Conservation (phyloP, 23 red algal species). For the Gracilaria gracilis region DNA sequence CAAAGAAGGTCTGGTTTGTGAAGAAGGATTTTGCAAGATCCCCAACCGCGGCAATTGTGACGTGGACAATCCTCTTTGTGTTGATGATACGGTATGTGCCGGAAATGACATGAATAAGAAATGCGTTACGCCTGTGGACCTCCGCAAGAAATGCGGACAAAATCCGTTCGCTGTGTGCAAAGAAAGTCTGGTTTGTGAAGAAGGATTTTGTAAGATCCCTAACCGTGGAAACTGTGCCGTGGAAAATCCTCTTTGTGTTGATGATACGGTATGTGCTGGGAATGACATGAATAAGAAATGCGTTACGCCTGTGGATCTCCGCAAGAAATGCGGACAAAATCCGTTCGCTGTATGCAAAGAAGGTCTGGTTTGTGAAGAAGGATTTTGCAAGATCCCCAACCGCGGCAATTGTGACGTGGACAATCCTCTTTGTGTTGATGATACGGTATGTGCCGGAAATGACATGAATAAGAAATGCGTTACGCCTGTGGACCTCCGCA, state of each 20-base stretch:
- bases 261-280: constrained; percentile 18
- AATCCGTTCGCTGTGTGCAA: constrained; percentile 20
- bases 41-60: background rate
- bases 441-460: constrained; percentile 5
- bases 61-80: background rate
- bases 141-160: background rate
- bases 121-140: constrained; percentile 23
- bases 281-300: background rate
- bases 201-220: background rate
- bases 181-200: background rate
- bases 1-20: background rate
- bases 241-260: background rate
- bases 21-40: constrained; percentile 17
- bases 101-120: constrained; percentile 20
- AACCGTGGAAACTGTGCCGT: background rate
- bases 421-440: background rate
- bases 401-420: background rate
- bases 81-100: background rate
- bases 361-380: constrained; percentile 24
- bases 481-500: background rate
- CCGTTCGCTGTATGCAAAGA: background rate
- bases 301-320: constrained; percentile 4
- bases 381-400: background rate
- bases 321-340: constrained; percentile 10
- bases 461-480: constrained; percentile 27